Conservation (phyloP, 768 basidiomycete species). For the Leccinum boreale region DNA sequence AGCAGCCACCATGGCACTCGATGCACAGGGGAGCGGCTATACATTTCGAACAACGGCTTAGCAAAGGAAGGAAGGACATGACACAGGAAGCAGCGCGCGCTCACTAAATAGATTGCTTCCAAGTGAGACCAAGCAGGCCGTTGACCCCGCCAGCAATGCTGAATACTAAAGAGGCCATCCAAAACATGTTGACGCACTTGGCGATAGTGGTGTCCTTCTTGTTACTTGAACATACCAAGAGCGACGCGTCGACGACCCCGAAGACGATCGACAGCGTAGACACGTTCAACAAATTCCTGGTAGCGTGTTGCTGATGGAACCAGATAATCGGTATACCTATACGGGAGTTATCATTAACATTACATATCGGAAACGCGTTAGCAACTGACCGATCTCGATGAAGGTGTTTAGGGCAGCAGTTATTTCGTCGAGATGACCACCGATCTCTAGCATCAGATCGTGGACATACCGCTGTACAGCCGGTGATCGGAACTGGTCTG, state of each 20-base stretch:
- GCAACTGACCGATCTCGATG: conserved; percentile 45
- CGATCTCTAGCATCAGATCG: conserved; percentile 45
- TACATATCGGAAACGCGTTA: neutral
- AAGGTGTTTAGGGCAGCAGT: conserved; percentile 45
- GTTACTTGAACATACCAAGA: conserved; percentile 41
- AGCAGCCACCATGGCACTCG: conserved; percentile 55
- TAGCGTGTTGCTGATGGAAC: conserved; percentile 49
- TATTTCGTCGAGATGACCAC: conserved; percentile 49
- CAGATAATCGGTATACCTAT: conserved; percentile 53
- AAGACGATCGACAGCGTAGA: conserved; percentile 56
- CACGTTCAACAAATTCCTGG: conserved; percentile 45
- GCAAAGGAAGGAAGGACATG: neutral
- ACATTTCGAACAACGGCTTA: neutral
- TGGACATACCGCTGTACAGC: conserved; percentile 53
- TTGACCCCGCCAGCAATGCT: conserved; percentile 53
- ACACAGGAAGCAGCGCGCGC: conserved; percentile 10
- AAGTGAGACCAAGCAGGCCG: conserved; percentile 47
- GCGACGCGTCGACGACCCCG: conserved; percentile 48
- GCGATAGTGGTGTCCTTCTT: conserved; percentile 30
- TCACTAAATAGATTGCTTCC: conserved; percentile 55
- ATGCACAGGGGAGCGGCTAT: conserved; percentile 46
- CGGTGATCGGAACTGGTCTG: conserved; percentile 48
- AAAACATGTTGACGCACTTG: conserved; percentile 46
- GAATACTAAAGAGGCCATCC: conserved; percentile 53
- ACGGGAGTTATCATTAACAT: neutral